These are phyloP conservation scores for Phylloporus arenicola DNA, from an alignment of 768 basidiomycete species.

Conservation along the genomic window DNA sequence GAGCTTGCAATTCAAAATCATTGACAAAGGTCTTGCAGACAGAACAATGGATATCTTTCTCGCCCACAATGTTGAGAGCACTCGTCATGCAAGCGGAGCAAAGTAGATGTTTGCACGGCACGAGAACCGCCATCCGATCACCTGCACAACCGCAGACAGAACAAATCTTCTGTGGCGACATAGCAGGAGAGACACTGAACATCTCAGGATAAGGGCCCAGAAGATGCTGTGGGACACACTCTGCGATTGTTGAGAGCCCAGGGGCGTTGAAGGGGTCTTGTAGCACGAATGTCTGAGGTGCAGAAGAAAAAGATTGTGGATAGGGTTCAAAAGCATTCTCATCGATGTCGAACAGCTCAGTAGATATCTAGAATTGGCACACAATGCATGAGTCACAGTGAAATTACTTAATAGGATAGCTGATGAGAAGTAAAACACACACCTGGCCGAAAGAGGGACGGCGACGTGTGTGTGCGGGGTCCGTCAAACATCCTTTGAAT, in stretches of 20 bases:
- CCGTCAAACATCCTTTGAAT: conserved; percentile 66
- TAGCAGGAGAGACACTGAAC: conserved; percentile 12
- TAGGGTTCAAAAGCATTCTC: conserved; percentile 60
- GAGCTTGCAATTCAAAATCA: conserved; percentile 54
- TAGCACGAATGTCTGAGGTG: conserved; percentile 31
- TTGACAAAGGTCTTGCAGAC: conserved; percentile 67
- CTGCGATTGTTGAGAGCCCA: conserved; percentile 30
- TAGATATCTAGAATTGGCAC: conserved; percentile 35
- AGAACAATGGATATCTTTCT: conserved; percentile 83
- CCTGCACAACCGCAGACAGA: conserved; percentile 56
- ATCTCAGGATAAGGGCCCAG: conserved; percentile 20
- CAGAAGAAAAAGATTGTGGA: conserved; percentile 33
- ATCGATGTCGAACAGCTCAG: conserved; percentile 68
- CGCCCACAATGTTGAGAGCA: conserved; percentile 83
- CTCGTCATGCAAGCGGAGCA: conserved; percentile 82
- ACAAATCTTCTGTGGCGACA: conserved; percentile 36
- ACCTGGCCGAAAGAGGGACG: conserved; percentile 39
- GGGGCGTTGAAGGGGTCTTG: conserved; percentile 42
- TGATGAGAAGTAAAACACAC: conserved; percentile 12
- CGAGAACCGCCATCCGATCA: conserved; percentile 55
- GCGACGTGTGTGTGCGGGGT: conserved; percentile 53
- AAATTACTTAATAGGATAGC: conserved; percentile 9
- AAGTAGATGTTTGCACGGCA: conserved; percentile 70
- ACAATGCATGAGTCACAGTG: conserved; percentile 12
- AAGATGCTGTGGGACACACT: conserved; percentile 23